These are phyloP conservation scores for Malbranchea zuffiana DNA, from an alignment of 2,329 filamentous ascomycete genomes.

Conservation along the genomic window DNA sequence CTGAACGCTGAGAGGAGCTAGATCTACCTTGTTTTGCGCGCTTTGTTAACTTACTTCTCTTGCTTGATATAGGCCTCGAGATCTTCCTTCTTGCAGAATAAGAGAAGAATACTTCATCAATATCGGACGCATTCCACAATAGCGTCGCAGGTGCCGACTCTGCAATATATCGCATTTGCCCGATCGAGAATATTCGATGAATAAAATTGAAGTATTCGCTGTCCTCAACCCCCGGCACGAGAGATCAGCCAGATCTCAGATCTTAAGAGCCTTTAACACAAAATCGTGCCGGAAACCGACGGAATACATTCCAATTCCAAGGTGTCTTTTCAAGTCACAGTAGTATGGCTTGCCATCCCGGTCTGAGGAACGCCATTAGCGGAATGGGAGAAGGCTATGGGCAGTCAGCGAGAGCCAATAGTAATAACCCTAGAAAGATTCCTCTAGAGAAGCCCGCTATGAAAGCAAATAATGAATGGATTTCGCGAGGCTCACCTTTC, in stretches of 20 bases:
- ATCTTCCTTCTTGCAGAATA: not conserved
- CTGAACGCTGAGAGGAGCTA: not conserved
- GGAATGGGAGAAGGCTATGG: too few species aligned
- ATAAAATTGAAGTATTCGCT: not conserved
- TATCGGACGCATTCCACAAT: too few species aligned
- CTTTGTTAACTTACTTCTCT: not conserved
- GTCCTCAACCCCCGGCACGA: not conserved
- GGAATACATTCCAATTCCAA: not conserved
- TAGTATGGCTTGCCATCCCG: not conserved
- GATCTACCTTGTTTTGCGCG: not conserved
- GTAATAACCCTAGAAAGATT: too few species aligned
- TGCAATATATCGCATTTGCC: constrained; percentile 1
- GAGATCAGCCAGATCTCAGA: not conserved
- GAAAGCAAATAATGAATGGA: too few species aligned
- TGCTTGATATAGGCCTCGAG: not conserved
- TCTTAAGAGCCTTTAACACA: not conserved
- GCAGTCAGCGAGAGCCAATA: too few species aligned
- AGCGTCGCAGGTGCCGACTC: too few species aligned
- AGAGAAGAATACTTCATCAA: too few species aligned
- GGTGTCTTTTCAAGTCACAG: constrained; percentile 1
- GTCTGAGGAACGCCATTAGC: constrained; percentile 2
- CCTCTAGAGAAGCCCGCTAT: too few species aligned
- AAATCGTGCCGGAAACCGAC: not conserved
- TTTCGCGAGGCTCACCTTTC: too few species aligned
- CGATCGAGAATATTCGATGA: not conserved